A percentile compares a stretch with the other conserved stretches of the same genome.
Conservation (phyloP, 352 stramenopile genomes). For the Phytophthora cryptogea region DNA sequence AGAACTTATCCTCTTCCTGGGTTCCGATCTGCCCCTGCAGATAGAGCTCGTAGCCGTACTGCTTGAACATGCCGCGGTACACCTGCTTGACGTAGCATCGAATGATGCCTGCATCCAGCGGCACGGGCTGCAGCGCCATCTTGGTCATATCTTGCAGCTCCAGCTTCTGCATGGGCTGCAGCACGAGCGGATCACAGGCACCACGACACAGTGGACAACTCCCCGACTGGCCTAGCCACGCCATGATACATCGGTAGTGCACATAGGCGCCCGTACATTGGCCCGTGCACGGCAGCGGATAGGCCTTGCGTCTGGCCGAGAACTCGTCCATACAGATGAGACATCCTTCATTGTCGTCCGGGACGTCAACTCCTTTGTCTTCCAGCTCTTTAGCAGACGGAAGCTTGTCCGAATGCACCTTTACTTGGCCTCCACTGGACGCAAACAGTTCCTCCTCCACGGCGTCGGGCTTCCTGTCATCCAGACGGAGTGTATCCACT, state of each 20-base stretch:
- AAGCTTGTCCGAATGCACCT: conserved; percentile 34
- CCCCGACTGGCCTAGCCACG: conserved; percentile 83
- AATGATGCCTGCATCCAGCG: conserved; percentile 84
- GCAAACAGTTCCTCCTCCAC: conserved; percentile 15
- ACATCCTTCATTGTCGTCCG: conserved; percentile 55
- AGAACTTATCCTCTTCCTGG: conserved; percentile 81
- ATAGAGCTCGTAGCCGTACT: conserved; percentile 87
- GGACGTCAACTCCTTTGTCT: conserved; percentile 23
- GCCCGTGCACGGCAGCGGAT: conserved; percentile 81
- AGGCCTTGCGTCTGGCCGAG: conserved; percentile 79
- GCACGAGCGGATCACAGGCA: conserved; percentile 76
- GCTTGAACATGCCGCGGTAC: conserved; percentile 87
- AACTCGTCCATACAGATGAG: conserved; percentile 92
- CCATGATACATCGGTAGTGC: conserved; percentile 90
- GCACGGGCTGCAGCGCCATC: conserved; percentile 76
- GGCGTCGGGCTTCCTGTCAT: conserved; percentile 19
- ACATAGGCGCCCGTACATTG: conserved; percentile 80
- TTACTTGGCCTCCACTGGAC: conserved; percentile 7
- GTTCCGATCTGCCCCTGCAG: conserved; percentile 85
- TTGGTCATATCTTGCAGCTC: conserved; percentile 83
- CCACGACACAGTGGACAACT: conserved; percentile 85
- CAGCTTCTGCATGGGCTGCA: conserved; percentile 84
- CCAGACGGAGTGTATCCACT: conserved; percentile 24
- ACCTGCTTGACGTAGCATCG: conserved; percentile 90
- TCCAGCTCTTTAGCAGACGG: conserved; percentile 33